Evolutionary conservation across 148 eudicot species (phyloP).

Genomic region (Vaccinium macrocarpon): DNA sequence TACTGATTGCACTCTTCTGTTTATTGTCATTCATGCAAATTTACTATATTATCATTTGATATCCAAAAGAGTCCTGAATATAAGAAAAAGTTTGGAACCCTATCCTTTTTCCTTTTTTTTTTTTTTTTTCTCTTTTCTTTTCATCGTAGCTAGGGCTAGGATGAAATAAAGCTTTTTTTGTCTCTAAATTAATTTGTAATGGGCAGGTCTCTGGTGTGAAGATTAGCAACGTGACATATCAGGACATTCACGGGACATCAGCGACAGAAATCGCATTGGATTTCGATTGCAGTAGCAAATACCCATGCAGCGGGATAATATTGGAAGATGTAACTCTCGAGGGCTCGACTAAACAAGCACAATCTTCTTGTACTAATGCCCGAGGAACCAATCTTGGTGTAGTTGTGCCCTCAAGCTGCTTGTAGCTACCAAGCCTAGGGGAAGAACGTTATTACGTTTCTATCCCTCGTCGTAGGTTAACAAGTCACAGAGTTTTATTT

Average conservation of each 20-base stretch:
- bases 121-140: not conserved
- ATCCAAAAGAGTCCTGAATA: too few species aligned
- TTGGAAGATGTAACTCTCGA: slow-evolving; percentile 34
- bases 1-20: not conserved
- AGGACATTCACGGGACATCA: slow-evolving; percentile 3
- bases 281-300: not conserved
- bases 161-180: not conserved
- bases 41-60: not conserved
- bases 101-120: too few species aligned
- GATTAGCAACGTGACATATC: not conserved
- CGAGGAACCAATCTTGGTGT: slow-evolving; percentile 33
- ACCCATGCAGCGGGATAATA: slow-evolving; percentile 24
- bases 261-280: not conserved
- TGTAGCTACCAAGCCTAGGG: slow-evolving; percentile 10
- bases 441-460: too few species aligned
- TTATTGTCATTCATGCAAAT: not conserved
- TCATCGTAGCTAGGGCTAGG: too few species aligned
- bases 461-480: not conserved
- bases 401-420: slow-evolving; percentile 41
- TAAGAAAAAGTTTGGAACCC: too few species aligned
- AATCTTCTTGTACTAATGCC: slow-evolving; percentile 37
- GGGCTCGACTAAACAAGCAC: slow-evolving; percentile 21
- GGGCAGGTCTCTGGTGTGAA: not conserved
- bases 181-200: slow-evolving; percentile 2
- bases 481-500: not conserved